Evolutionary conservation across 2,329 filamentous ascomycete genomes (phyloP), one percentile per base, ranked within the genome.

Genomic region (Pyrenochaeta sp.): DNA sequence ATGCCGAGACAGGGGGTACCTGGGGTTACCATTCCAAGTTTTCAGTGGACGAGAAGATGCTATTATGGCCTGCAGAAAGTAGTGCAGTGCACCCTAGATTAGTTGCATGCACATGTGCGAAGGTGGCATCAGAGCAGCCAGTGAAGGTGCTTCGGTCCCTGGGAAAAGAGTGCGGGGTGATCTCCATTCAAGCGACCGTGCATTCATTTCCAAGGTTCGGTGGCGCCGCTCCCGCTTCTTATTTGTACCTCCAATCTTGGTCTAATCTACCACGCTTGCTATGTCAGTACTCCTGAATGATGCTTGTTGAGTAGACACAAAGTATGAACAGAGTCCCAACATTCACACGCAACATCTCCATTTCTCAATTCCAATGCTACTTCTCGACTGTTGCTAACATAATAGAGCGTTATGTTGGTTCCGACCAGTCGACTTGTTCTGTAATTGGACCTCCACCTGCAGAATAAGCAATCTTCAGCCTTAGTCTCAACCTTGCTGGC

Each of bases 351-450:
- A 41, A 44, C 6, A 15, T 18, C 22, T 39, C 20, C 32, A 36
- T 43, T 35, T 35, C 28, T 43, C 24, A 13, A 36, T 41, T 21
- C 24, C 36, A 26, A 44, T 34, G 15, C 34, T 35, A 24, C 44
- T 36, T 29, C 29, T 30, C 39, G 26, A 34, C n/a, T 13, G 41
- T 18, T 22, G 10, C 19, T 20, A 22, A n/a, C 5, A 26, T 3
- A 28, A 7, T 29, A 15, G 18, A 15, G 27, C 32, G n/a, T n/a
- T 60, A 70, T 39, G 64, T 58, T 17, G 90, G 86, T 74, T 99
- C 94, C 20, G 89, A 87, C 94, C 94, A 99, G 76, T 96, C 95
- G 45, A 97, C 91, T 74, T 97, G 92, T 65, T 99, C 94, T 68
- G 88, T 87, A 13, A 95, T 80, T 51, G 87, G 81, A 38, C 85